Evolutionary conservation across 345 rosid genomes (phyloP).

Genomic region (Hevea brasiliensis): DNA sequence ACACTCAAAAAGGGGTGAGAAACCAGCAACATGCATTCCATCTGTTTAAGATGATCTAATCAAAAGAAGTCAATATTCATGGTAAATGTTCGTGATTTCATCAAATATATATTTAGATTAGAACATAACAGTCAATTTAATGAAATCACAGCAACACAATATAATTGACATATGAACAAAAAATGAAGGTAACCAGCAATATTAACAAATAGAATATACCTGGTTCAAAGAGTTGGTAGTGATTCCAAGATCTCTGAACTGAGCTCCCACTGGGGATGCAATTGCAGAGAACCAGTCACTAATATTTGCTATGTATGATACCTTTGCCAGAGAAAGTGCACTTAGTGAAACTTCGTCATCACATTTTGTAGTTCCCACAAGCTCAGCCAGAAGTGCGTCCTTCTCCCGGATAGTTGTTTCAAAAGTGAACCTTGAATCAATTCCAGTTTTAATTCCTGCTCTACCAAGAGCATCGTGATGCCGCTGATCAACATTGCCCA

Average conservation of each 20-base stretch:
- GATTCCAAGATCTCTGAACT: conserved; percentile 58
- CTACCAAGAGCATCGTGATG: conserved; percentile 42
- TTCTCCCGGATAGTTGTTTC: conserved; percentile 57
- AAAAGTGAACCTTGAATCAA: conserved; percentile 59
- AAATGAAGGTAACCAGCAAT: background rate
- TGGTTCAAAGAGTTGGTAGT: conserved; percentile 40
- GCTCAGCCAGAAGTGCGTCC: conserved; percentile 63
- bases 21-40: background rate
- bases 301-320: conserved; percentile 57
- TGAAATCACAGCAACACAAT: background rate
- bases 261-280: conserved; percentile 81
- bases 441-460: conserved; percentile 69
- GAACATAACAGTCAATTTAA: background rate
- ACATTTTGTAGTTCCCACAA: conserved; percentile 38
- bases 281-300: conserved; percentile 66
- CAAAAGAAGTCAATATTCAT: no score
- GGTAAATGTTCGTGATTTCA: no score
- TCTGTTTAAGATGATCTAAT: background rate
- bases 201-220: conserved; percentile 37
- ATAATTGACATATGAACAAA: background rate
- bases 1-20: background rate
- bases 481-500: conserved; percentile 46
- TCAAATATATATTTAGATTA: no score
- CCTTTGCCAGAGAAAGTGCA: conserved; percentile 64
- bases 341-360: conserved; percentile 35